Percentiles rank a stretch among this genome's conserved stretches.
These are phyloP conservation scores for Amanita rimosa DNA, from an alignment of 768 basidiomycete genomes.

Conservation along the genomic window DNA sequence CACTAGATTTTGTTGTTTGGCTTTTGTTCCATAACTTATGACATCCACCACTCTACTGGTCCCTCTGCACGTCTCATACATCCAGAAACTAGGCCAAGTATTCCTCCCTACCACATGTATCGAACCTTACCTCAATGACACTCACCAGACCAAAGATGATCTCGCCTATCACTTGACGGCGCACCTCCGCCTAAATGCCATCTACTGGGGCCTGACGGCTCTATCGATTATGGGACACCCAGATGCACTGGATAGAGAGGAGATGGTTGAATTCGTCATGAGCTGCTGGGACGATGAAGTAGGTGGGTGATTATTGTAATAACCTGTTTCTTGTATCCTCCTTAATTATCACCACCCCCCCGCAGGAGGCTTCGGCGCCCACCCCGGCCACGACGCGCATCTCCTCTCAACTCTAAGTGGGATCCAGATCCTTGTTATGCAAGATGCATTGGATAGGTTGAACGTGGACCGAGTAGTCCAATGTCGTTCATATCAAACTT, in stretches of 20 bases:
- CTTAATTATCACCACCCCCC: too few relatives aligned
- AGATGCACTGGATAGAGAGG: conserved; percentile 72
- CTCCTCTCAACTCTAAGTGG: conserved; percentile 80
- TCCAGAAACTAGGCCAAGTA: conserved; percentile 65
- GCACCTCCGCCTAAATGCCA: conserved; percentile 89
- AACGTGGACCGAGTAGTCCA: conserved; percentile 59
- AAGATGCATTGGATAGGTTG: conserved; percentile 66
- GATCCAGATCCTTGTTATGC: conserved; percentile 83
- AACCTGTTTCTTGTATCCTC: too few relatives aligned
- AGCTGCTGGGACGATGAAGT: conserved; percentile 91
- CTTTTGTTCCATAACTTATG: too few relatives aligned
- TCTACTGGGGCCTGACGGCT: conserved; percentile 95
- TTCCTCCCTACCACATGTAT: conserved; percentile 7
- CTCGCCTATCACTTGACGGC: conserved; percentile 83
- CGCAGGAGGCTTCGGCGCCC: conserved; percentile 86
- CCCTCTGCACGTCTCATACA: conserved; percentile 63
- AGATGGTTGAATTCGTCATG: conserved; percentile 84
- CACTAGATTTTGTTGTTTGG: too few relatives aligned
- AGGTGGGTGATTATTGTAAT: too few relatives aligned
- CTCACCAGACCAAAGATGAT: conserved; percentile 64
- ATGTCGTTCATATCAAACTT: conserved; percentile 32
- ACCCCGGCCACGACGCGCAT: conserved; percentile 90
- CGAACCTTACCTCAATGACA: not conserved
- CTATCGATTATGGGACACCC: conserved; percentile 67
- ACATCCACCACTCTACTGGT: conserved; percentile 25